Evolutionary conservation across 495 filamentous ascomycete species (phyloP), one percentile per base, ranked within the genome.

Genomic region (Trichocladium uniseriatum): DNA sequence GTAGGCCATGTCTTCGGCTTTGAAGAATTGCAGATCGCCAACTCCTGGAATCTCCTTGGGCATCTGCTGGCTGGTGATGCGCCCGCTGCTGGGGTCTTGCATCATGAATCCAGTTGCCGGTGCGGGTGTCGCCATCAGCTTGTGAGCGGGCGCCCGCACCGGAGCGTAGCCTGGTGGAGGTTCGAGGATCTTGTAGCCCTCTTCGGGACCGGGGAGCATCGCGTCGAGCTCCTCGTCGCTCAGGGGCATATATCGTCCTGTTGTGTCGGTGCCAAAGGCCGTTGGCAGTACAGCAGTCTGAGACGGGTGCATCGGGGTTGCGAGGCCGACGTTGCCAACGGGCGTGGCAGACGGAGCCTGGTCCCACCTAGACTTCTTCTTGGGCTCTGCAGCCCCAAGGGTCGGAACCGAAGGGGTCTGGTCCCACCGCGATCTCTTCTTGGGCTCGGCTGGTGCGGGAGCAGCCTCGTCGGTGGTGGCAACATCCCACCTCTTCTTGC

Each of bases 1-100:
- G 70, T 99, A 99, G 24, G 85, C 81, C 94, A 96, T 97, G 72
- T 99, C 94, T 69, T 96, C 92, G 9, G 88, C 80, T 69, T 99
- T 99, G 78, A 97, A 97, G 67, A 97, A 99, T 53, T 95, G 90
- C 35, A 99, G 72, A 62, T 99, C 94, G 45, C 94, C 94, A 37
- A 99, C 90, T 22, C 94, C 94, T 16, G 94, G 90, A 49, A 99
- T 96, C 65, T 96, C 92, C 5, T 89, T 95, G 9, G 94, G 94
- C 52, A 97, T 80, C 59, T 90, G 84, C 67, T 95, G 95, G 50
- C 91, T 88, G 57, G 90, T 76, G 24, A 84, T 64, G 53, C 84
- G 78, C 46, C 79, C 79, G 59, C 79, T 89, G 53, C 91, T 89
- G 2, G 90, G 84, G 57, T 97, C 89, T 63, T 97, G 94, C 84